phyloP scores from a whole-genome alignment of 164 flowering plant species.

The Saururus chinensis region DNA sequence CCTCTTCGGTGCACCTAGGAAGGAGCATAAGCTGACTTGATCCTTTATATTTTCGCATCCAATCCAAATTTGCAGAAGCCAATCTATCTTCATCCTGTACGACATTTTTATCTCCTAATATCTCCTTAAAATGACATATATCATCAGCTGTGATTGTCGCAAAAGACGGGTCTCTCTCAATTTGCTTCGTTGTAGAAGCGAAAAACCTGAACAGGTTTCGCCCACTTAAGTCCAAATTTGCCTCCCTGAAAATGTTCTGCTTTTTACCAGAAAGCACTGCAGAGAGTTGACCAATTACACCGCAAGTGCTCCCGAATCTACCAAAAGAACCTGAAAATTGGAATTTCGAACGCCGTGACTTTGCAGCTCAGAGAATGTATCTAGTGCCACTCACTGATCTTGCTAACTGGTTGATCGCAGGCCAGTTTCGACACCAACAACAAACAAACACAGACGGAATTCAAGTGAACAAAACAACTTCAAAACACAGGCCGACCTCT shows the following conservation, averaged over 20 bases:
- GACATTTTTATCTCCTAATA: slow-evolving; percentile 74
- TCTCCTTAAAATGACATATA: slow-evolving; percentile 41
- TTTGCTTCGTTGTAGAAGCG: slow-evolving; percentile 27
- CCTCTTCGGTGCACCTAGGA: slow-evolving; percentile 64
- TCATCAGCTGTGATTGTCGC: slow-evolving; percentile 53
- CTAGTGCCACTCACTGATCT: too few relatives aligned
- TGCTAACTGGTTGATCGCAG: too few relatives aligned
- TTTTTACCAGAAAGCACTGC: background rate
- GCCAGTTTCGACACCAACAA: too few relatives aligned
- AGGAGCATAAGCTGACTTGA: slow-evolving; percentile 78
- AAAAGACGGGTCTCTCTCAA: slow-evolving; percentile 48
- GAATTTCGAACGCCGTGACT: too few relatives aligned
- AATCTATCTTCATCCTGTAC: slow-evolving; percentile 67
- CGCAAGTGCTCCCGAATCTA: background rate
- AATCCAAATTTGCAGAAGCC: slow-evolving; percentile 63
- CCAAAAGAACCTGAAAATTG: background rate
- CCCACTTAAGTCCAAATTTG: slow-evolving; percentile 1
- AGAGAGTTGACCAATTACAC: background rate
- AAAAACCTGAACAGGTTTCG: slow-evolving; percentile 21
- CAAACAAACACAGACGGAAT: too few relatives aligned
- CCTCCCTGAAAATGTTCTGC: background rate
- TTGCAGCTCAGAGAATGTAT: too few relatives aligned
- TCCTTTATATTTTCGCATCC: slow-evolving; percentile 84
- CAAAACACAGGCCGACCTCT: too few relatives aligned
- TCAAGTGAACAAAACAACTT: too few relatives aligned